Evolutionary conservation across 2,329 filamentous ascomycete species (phyloP).

Genomic region (Fusarium citri): DNA sequence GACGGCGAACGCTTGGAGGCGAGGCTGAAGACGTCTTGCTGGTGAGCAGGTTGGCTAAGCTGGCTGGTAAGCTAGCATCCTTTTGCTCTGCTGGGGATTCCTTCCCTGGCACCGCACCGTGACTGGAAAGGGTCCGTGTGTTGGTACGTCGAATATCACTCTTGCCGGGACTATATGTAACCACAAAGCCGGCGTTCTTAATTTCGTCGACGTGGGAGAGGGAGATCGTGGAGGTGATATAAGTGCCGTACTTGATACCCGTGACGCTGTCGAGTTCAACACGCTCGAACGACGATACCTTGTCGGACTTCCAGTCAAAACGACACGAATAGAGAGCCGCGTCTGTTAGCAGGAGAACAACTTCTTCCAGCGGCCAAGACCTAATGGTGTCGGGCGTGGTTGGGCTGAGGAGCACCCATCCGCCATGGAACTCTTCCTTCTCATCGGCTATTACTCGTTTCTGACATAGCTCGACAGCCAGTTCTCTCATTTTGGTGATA

Average conservation of each 20-base stretch:
- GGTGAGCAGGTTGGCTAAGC: conserved; percentile 58
- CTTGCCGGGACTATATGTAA: conserved; percentile 79
- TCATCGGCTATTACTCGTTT: conserved; percentile 87
- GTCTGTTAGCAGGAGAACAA: conserved; percentile 87
- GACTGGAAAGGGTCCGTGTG: conserved; percentile 79
- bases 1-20: conserved; percentile 16
- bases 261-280: conserved; percentile 80
- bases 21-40: conserved; percentile 46
- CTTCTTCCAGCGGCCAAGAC: conserved; percentile 84
- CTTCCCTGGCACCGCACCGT: conserved; percentile 49
- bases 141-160: conserved; percentile 83
- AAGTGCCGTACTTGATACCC: conserved; percentile 82
- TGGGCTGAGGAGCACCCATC: conserved; percentile 89
- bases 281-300: conserved; percentile 91
- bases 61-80: conserved; percentile 46
- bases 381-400: conserved; percentile 75
- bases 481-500: conserved; percentile 83
- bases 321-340: conserved; percentile 87
- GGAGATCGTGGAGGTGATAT: conserved; percentile 89
- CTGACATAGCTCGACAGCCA: conserved; percentile 89
- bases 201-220: conserved; percentile 79
- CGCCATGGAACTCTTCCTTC: conserved; percentile 86
- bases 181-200: conserved; percentile 85
- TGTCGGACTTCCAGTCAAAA: conserved; percentile 95
- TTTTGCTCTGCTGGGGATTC: conserved; percentile 35